These are phyloP conservation scores for Aspergillus sp. DNA, from an alignment of 2,329 filamentous ascomycete genomes.

Conservation along the genomic window DNA sequence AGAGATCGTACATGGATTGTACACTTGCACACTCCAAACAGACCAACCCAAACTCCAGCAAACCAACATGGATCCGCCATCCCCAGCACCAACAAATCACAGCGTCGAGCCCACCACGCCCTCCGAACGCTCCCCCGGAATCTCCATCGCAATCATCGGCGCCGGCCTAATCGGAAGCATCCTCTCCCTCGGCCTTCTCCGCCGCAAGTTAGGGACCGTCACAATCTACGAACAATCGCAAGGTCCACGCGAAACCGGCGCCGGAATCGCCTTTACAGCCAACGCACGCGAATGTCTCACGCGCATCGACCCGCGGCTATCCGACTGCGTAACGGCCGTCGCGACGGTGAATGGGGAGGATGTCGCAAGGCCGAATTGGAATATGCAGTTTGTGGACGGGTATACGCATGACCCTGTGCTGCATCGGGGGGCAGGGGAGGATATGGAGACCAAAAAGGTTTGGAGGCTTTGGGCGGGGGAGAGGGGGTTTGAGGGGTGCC, in stretches of 20 bases:
- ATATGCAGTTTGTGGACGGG: constrained; percentile 32
- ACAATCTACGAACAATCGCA: constrained; percentile 34
- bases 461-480: constrained; percentile 21
- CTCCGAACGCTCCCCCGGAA: neutral
- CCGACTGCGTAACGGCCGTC: constrained; percentile 21
- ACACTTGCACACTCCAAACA: neutral
- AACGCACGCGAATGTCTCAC: constrained; percentile 29
- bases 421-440: neutral
- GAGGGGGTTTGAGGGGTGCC: constrained; percentile 32
- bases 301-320: constrained; percentile 23
- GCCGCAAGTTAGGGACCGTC: constrained; percentile 24
- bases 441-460: constrained; percentile 22
- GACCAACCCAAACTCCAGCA: neutral
- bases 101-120: no score
- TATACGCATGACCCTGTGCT: constrained; percentile 27
- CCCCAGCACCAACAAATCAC: no score
- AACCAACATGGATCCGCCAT: neutral
- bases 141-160: constrained; percentile 35
- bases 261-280: constrained; percentile 32
- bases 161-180: constrained; percentile 34
- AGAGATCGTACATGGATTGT: neutral
- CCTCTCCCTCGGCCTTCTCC: constrained; percentile 31
- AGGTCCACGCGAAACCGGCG: constrained; percentile 29
- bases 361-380: constrained; percentile 19
- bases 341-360: constrained; percentile 19